Evolutionary conservation across 2,329 filamentous ascomycete genomes (phyloP).

Genomic region (Aspergillus pseudotamarii): DNA sequence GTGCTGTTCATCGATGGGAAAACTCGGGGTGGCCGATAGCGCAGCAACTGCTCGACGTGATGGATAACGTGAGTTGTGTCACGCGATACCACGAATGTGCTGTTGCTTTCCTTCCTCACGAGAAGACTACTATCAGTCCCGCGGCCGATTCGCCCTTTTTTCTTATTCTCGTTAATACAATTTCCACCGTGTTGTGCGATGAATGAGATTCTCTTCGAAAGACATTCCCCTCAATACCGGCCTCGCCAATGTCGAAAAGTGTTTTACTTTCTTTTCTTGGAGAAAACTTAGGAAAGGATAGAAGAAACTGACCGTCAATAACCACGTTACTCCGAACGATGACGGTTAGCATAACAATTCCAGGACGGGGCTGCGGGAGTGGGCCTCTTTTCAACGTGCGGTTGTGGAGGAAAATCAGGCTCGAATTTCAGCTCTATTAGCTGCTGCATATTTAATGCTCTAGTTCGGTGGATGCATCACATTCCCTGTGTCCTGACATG

Average conservation of each 20-base stretch:
- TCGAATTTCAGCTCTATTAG: conserved; percentile 16
- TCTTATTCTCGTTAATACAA: background rate
- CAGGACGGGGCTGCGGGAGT: conserved; percentile 14
- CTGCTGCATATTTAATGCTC: conserved; percentile 20
- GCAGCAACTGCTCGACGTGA: background rate
- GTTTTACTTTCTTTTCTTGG: background rate
- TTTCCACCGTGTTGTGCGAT: background rate
- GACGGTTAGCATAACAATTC: background rate
- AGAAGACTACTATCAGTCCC: background rate
- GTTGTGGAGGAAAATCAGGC: conserved; percentile 18
- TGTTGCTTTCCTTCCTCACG: background rate
- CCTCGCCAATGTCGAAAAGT: background rate
- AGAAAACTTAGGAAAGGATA: background rate
- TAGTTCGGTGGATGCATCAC: conserved; percentile 35
- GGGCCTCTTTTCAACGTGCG: conserved; percentile 24
- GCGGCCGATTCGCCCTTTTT: background rate
- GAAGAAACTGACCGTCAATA: background rate
- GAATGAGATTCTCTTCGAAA: background rate
- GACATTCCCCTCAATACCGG: background rate
- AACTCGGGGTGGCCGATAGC: background rate
- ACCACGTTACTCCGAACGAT: conserved; percentile 1
- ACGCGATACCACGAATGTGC: conserved; percentile 4
- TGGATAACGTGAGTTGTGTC: conserved; percentile 14
- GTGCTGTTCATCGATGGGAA: background rate
- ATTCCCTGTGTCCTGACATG: conserved; percentile 30